A percentile compares a stretch with the other conserved stretches of the same genome.
phyloP scores from a whole-genome alignment of 2,329 filamentous ascomycete species.

The Penicillium sp. region DNA sequence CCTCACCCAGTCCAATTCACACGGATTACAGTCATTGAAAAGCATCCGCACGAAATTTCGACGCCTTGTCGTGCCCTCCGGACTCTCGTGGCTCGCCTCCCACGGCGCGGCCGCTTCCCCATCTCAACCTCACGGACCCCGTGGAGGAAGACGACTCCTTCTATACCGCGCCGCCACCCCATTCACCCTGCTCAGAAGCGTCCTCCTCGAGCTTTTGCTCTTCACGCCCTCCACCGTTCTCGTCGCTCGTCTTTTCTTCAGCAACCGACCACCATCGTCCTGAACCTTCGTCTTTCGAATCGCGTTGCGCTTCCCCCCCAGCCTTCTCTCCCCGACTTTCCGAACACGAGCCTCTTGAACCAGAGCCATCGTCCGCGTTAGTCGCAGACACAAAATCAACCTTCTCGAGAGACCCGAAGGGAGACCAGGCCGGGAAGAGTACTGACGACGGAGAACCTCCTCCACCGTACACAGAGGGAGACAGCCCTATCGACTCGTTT shows the following conservation, averaged over 20 bases:
- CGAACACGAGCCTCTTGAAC: conserved; percentile 54
- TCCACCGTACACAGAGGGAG: conserved; percentile 92
- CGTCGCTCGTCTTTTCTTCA: conserved; percentile 64
- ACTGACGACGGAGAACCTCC: conserved; percentile 86
- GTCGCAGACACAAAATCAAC: conserved; percentile 81
- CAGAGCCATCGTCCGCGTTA: conserved; percentile 53
- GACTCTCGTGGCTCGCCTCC: conserved; percentile 42
- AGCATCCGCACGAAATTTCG: conserved; percentile 17
- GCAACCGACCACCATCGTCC: conserved; percentile 43
- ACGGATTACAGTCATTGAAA: conserved; percentile 3
- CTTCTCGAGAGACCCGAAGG: conserved; percentile 81
- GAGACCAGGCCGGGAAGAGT: conserved; percentile 72
- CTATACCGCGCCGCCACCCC: conserved; percentile 46
- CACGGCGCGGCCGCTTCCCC: conserved; percentile 48
- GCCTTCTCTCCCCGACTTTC: conserved; percentile 59
- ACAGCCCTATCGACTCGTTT: conserved; percentile 89
- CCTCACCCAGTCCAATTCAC: conserved; percentile 2
- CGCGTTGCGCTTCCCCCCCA: conserved; percentile 52
- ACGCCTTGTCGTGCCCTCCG: conserved; percentile 42
- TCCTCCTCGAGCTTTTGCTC: conserved; percentile 58
- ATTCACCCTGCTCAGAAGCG: conserved; percentile 44
- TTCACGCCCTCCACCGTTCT: conserved; percentile 65
- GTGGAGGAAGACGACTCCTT: conserved; percentile 47
- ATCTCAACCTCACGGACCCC: conserved; percentile 38
- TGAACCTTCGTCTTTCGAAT: conserved; percentile 52